Evolutionary conservation across 306 rosid species (phyloP).

Genomic region (Mimosa pudica): DNA sequence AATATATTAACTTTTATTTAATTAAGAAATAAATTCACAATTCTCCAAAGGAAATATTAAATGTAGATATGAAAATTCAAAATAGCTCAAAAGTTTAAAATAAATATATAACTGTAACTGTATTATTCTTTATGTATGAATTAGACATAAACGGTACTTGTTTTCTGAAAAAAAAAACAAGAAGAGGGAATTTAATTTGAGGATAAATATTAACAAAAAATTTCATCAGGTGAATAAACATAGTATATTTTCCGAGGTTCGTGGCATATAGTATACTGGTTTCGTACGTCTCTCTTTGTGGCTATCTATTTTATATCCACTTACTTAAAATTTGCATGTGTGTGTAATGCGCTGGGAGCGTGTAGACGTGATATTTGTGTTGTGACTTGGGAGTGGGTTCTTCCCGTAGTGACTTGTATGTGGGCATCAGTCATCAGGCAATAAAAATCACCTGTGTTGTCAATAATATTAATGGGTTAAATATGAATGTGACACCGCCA

Average conservation of each 20-base stretch:
- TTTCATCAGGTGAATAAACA: not conserved
- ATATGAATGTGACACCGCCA: too few relatives aligned
- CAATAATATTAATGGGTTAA: not conserved
- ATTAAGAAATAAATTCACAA: not conserved
- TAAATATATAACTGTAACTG: conserved; percentile 8
- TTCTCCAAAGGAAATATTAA: not conserved
- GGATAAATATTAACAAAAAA: not conserved
- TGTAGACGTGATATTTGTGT: not conserved
- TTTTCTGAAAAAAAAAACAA: not conserved
- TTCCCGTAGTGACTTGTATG: not conserved
- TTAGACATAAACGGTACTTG: not conserved
- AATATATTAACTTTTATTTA: not conserved
- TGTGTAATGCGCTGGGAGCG: not conserved
- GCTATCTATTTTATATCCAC: not conserved
- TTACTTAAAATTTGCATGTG: not conserved
- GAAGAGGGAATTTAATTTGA: too few relatives aligned
- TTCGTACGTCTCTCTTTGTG: not conserved
- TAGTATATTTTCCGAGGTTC: not conserved
- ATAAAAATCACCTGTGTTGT: not conserved
- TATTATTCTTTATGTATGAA: not conserved
- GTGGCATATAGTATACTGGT: too few relatives aligned
- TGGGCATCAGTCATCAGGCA: not conserved
- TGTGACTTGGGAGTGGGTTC: not conserved
- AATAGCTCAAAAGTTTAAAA: not conserved
- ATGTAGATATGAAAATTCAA: not conserved